Evolutionary conservation across 306 rosid genomes (phyloP).

Genomic region (Pterocarpus santalinus): DNA sequence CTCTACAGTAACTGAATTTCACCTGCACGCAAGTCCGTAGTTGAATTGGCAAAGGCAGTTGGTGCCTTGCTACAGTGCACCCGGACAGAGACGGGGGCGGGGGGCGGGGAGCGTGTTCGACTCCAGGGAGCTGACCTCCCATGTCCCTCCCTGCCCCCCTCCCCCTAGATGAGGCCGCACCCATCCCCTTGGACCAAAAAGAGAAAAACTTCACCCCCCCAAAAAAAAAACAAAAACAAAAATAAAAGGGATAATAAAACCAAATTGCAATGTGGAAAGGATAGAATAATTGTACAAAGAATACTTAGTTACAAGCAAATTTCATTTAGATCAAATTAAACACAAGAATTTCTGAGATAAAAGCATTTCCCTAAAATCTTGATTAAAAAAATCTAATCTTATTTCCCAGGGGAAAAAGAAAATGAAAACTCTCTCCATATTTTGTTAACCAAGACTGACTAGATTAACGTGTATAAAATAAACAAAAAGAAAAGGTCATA

Average conservation of each 20-base stretch:
- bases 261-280: background rate
- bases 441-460: slow-evolving; percentile 4
- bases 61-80: no score
- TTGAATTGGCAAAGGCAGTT: no score
- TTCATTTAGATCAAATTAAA: background rate
- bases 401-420: background rate
- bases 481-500: background rate
- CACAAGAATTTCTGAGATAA: background rate
- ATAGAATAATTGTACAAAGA: background rate
- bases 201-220: background rate
- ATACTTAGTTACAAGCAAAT: slow-evolving; percentile 3
- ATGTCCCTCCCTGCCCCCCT: no score
- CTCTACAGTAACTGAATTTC: no score
- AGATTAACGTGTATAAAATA: slow-evolving; percentile 21
- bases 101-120: no score
- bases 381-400: slow-evolving; percentile 8
- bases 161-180: no score
- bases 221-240: no score
- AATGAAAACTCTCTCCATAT: slow-evolving; percentile 1
- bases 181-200: background rate
- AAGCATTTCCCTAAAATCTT: background rate
- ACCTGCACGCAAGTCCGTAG: no score
- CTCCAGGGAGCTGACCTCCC: no score
- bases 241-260: no score
- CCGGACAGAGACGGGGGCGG: no score